phyloP scores from a whole-genome alignment of 2,329 filamentous ascomycete species.

The Microsporum audouinii region DNA sequence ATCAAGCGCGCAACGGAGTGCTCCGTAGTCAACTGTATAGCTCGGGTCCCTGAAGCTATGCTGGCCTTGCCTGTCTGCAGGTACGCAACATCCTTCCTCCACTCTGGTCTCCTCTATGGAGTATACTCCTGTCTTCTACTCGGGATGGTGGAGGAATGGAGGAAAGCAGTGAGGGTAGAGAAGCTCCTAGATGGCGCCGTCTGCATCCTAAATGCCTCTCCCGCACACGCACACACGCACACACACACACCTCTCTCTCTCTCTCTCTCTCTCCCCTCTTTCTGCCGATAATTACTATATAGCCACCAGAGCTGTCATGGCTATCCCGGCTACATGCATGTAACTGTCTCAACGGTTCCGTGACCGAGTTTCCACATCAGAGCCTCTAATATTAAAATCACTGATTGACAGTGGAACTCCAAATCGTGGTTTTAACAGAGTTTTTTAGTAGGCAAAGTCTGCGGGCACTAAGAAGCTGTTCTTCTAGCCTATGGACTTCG shows the following conservation, averaged over 20 bases:
- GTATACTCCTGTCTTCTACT: neutral
- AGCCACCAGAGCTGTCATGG: neutral
- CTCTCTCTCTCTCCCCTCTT: neutral
- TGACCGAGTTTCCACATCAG: neutral
- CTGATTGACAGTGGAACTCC: neutral
- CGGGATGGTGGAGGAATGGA: too few species aligned
- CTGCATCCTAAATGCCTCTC: neutral
- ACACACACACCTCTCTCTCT: neutral
- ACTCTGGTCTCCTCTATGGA: neutral
- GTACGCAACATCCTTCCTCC: neutral
- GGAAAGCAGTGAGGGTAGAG: neutral
- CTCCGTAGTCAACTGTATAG: neutral
- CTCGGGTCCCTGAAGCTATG: neutral
- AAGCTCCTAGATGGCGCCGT: neutral
- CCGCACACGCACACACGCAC: neutral
- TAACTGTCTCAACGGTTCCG: conserved; percentile 1
- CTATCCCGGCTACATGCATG: conserved; percentile 1
- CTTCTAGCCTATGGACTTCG: neutral
- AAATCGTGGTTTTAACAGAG: neutral
- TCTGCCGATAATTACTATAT: neutral
- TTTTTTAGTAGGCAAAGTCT: neutral
- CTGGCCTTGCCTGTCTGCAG: neutral
- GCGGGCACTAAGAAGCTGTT: neutral
- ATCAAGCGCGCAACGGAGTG: neutral
- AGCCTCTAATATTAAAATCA: conserved; percentile 1